These are phyloP conservation scores for Malassezia furfur DNA, from an alignment of 1,284 basidiomycete species.

Conservation along the genomic window DNA sequence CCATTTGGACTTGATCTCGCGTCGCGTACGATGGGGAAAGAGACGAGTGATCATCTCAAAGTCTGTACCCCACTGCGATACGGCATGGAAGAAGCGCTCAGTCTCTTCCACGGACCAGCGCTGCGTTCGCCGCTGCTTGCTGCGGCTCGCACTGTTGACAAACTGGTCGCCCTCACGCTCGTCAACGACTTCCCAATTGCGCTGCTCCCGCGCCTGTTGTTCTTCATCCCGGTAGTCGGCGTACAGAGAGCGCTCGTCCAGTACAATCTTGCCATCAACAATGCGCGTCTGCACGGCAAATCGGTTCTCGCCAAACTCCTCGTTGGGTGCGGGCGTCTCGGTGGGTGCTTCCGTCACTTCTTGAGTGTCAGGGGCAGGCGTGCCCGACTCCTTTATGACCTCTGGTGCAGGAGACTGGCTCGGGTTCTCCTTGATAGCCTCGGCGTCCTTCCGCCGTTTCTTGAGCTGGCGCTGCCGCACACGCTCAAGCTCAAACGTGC, in stretches of 20 bases:
- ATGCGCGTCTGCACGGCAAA: conserved; percentile 47
- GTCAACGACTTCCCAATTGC: conserved; percentile 66
- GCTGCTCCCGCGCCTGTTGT: conserved; percentile 52
- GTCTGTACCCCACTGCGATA: conserved; percentile 79
- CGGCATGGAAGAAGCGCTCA: conserved; percentile 69
- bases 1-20: conserved; percentile 82
- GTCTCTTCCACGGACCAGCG: conserved; percentile 79
- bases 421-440: conserved; percentile 17
- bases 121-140: conserved; percentile 57
- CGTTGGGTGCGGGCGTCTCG: conserved; percentile 18
- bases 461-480: conserved; percentile 26
- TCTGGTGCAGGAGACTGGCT: conserved; percentile 8
- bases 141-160: conserved; percentile 71
- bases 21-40: conserved; percentile 72
- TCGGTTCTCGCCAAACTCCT: conserved; percentile 36
- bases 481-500: conserved; percentile 38
- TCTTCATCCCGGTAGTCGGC: conserved; percentile 41
- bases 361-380: not conserved
- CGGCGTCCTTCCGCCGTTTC: conserved; percentile 24
- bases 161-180: conserved; percentile 63
- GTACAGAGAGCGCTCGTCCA: conserved; percentile 47
- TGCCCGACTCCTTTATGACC: conserved; percentile 12
- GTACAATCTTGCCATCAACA: conserved; percentile 48
- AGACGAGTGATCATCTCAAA: conserved; percentile 80
- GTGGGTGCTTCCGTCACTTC: not conserved